A percentile compares a stretch with the other conserved stretches of the same genome.
These are phyloP conservation scores for Ottelia alismoides DNA, from an alignment of 106 monocot species.

Conservation along the genomic window DNA sequence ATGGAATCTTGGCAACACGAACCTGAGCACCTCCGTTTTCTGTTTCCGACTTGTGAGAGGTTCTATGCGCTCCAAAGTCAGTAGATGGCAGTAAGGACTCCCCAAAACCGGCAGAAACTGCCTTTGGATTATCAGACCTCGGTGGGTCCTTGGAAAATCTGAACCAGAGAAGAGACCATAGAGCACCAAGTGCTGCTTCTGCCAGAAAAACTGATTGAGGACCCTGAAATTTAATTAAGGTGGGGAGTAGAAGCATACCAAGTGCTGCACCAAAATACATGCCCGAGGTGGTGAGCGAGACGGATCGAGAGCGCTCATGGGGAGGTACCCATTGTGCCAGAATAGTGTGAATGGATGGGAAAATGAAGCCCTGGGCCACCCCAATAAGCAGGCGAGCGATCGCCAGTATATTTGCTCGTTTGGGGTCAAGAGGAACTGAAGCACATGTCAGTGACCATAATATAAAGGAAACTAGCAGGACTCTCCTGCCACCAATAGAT, in stretches of 20 bases:
- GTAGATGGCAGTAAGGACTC: conserved; percentile 35
- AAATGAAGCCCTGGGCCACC: conserved; percentile 87
- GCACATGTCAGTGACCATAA: conserved; percentile 76
- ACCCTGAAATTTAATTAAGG: conserved; percentile 54
- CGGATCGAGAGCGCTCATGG: conserved; percentile 86
- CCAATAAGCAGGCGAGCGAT: conserved; percentile 79
- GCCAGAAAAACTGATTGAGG: conserved; percentile 70
- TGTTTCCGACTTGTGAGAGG: conserved; percentile 15
- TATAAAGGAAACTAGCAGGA: conserved; percentile 74
- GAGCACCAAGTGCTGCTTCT: conserved; percentile 58
- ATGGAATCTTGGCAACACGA: conserved; percentile 47
- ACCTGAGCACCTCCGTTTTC: conserved; percentile 17
- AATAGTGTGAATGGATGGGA: conserved; percentile 91
- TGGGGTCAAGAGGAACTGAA: conserved; percentile 61
- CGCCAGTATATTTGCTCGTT: conserved; percentile 25
- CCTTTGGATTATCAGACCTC: conserved; percentile 28
- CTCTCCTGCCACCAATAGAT: conserved; percentile 51
- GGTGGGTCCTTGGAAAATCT: conserved; percentile 70
- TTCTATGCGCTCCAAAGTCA: conserved; percentile 24
- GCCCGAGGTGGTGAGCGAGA: conserved; percentile 87
- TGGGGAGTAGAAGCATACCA: conserved; percentile 73
- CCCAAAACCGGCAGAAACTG: conserved; percentile 34
- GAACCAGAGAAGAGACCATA: conserved; percentile 72
- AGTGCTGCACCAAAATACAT: conserved; percentile 92
- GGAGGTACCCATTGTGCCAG: conserved; percentile 94